These are phyloP conservation scores for Aspergillus sparsus DNA, from an alignment of 495 filamentous ascomycete species.

Conservation along the genomic window DNA sequence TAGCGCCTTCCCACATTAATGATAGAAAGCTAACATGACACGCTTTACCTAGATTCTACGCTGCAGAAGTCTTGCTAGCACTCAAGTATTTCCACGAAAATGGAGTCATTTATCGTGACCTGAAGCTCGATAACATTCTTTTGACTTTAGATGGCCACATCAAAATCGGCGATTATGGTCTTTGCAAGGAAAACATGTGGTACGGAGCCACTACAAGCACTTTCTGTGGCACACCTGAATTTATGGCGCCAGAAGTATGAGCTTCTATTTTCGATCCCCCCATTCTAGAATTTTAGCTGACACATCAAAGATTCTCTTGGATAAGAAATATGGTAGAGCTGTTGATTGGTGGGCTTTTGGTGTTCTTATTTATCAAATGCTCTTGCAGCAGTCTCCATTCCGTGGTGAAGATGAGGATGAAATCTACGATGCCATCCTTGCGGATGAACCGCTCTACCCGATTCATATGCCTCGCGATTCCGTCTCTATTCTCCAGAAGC, in stretches of 20 bases:
- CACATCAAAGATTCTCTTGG: slow-evolving; percentile 75
- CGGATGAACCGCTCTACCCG: slow-evolving; percentile 95
- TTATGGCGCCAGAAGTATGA: slow-evolving; percentile 96
- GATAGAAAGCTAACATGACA: neutral
- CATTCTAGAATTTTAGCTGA: slow-evolving; percentile 19
- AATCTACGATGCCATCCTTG: slow-evolving; percentile 98
- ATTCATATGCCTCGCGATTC: slow-evolving; percentile 99
- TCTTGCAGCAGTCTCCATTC: slow-evolving; percentile 98
- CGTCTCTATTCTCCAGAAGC: slow-evolving; percentile 96
- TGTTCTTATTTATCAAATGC: slow-evolving; percentile 99
- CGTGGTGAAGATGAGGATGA: slow-evolving; percentile 99
- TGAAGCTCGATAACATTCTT: slow-evolving; percentile 99
- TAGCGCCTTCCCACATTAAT: neutral
- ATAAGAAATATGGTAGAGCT: slow-evolving; percentile 98
- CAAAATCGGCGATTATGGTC: slow-evolving; percentile 97
- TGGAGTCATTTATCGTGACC: slow-evolving; percentile 97
- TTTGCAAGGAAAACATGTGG: slow-evolving; percentile 99
- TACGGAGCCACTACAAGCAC: slow-evolving; percentile 96
- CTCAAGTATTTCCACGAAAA: slow-evolving; percentile 99
- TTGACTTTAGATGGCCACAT: slow-evolving; percentile 96
- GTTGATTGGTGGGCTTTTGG: slow-evolving; percentile 99
- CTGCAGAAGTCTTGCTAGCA: slow-evolving; percentile 93
- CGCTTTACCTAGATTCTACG: slow-evolving; percentile 78
- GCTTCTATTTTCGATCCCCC: neutral
- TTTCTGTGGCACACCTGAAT: slow-evolving; percentile 98